A percentile compares a stretch with the other conserved stretches of the same genome.
Evolutionary conservation across 83 land plant species (phyloP).

Genomic region (Diphasiastrum complanatum): DNA sequence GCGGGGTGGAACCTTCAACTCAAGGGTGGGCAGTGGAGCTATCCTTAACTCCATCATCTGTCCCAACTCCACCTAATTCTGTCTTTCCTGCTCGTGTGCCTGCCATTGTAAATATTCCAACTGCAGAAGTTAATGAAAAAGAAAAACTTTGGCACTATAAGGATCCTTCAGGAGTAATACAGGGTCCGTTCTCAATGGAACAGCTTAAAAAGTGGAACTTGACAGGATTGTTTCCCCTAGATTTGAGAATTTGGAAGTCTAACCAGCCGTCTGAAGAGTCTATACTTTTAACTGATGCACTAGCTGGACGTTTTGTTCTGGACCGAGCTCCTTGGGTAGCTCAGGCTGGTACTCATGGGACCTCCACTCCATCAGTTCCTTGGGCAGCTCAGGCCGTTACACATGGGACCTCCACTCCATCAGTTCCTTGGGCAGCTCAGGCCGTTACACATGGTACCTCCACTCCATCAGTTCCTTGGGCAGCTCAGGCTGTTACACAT

Average conservation of each 20-base stretch:
- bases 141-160: conserved; percentile 84
- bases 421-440: too few relatives aligned
- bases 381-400: too few relatives aligned
- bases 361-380: too few relatives aligned
- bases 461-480: too few relatives aligned
- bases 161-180: conserved; percentile 75
- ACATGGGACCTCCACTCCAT: too few relatives aligned
- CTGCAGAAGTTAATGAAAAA: conserved; percentile 22
- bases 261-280: conserved; percentile 47
- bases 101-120: neutral
- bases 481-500: too few relatives aligned
- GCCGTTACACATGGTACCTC: too few relatives aligned
- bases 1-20: too few relatives aligned
- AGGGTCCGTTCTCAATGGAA: conserved; percentile 92
- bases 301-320: conserved; percentile 50
- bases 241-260: conserved; percentile 64
- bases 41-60: neutral
- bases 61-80: conserved; percentile 5
- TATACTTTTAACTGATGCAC: conserved; percentile 56
- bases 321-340: too few relatives aligned
- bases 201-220: conserved; percentile 85
- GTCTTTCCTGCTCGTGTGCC: neutral
- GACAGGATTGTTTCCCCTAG: conserved; percentile 66
- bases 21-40: neutral
- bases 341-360: too few relatives aligned